Percentiles rank a stretch among this genome's conserved stretches.
These are phyloP conservation scores for Kernera saxatilis DNA, from an alignment of 345 rosid species.

Conservation along the genomic window DNA sequence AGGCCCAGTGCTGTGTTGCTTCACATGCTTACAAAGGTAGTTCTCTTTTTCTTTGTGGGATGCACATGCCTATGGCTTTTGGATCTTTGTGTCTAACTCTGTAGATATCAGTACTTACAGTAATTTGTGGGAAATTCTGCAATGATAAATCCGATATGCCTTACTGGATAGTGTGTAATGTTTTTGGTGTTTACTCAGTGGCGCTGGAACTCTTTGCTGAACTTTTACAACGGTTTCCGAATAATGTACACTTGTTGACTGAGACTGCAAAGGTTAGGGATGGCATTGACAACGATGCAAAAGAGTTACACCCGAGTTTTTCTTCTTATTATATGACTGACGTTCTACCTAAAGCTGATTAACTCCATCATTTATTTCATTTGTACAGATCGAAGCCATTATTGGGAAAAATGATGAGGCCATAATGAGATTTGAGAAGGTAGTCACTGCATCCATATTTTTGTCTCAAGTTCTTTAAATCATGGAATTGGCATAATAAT, in stretches of 20 bases:
- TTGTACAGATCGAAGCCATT: conserved; percentile 84
- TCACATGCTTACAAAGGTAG: conserved; percentile 94
- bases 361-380: conserved; percentile 24
- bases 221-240: conserved; percentile 88
- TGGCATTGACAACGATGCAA: neutral
- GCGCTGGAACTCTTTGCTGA: conserved; percentile 82
- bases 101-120: neutral
- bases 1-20: conserved; percentile 89
- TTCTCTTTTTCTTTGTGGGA: neutral
- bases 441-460: conserved; percentile 4
- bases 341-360: neutral
- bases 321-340: neutral
- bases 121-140: neutral
- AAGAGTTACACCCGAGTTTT: neutral
- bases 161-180: neutral
- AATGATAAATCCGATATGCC: neutral
- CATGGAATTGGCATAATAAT: neutral
- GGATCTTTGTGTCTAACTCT: neutral
- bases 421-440: conserved; percentile 88
- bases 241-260: conserved; percentile 77
- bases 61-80: neutral
- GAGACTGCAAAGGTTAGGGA: conserved; percentile 89
- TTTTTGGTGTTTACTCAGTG: conserved; percentile 41
- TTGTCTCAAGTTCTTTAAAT: neutral
- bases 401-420: conserved; percentile 93